Conservation (phyloP, 2,329 filamentous ascomycete species). For the Fusarium anthophilum region DNA sequence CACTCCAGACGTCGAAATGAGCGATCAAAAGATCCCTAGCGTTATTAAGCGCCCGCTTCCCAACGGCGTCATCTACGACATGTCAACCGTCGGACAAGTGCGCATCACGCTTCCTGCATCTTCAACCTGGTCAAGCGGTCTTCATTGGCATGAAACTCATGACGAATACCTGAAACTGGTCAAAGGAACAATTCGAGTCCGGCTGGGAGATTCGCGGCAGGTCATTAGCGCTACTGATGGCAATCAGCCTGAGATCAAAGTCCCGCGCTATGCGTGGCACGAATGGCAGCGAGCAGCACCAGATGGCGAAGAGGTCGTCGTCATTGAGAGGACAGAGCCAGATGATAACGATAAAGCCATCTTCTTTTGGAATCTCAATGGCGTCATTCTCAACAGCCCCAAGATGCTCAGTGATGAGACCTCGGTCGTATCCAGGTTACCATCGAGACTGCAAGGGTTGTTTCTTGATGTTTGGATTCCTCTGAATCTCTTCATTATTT, state of each 20-base stretch:
- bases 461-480: slow-evolving; percentile 43
- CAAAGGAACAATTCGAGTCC: slow-evolving; percentile 47
- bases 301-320: slow-evolving; percentile 49
- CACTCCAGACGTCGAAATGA: fast-evolving
- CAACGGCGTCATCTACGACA: slow-evolving; percentile 44
- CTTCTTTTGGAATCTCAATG: slow-evolving; percentile 62
- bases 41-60: slow-evolving; percentile 26
- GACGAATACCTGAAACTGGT: slow-evolving; percentile 57
- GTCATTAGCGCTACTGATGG: slow-evolving; percentile 29
- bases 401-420: neutral
- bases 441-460: slow-evolving; percentile 16
- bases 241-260: slow-evolving; percentile 45
- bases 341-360: slow-evolving; percentile 55
- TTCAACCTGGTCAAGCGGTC: slow-evolving; percentile 58
- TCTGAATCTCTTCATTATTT: slow-evolving; percentile 44
- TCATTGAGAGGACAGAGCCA: slow-evolving; percentile 59
- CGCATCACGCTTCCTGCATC: slow-evolving; percentile 54
- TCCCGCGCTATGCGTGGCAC: slow-evolving; percentile 52
- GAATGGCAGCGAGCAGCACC: slow-evolving; percentile 56
- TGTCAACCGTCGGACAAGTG: slow-evolving; percentile 49
- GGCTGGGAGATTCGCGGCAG: slow-evolving; percentile 22
- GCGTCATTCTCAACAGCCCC: slow-evolving; percentile 47
- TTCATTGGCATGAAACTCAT: slow-evolving; percentile 60
- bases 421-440: neutral
- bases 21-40: fast-evolving